phyloP scores from a whole-genome alignment of 179 eudicot genomes.

The Beta macrorhiza region DNA sequence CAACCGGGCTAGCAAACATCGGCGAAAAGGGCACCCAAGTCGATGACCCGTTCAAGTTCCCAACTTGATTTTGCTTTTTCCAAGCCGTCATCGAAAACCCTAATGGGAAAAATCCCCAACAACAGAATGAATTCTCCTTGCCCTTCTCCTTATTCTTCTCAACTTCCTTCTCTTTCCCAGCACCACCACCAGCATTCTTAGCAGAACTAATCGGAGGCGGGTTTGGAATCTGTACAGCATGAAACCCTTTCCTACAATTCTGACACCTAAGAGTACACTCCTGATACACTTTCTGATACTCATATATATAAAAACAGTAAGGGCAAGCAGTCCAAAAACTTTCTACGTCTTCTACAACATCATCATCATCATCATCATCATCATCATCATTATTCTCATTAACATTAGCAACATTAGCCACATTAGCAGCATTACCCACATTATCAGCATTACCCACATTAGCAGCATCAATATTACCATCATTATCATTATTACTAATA shows the following conservation, averaged over 20 bases:
- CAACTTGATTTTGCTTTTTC: conserved; percentile 43
- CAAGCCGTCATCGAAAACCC: conserved; percentile 62
- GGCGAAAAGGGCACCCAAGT: conserved; percentile 86
- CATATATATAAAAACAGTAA: conserved; percentile 70
- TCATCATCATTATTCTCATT: conserved; percentile 6
- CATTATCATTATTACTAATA: neutral
- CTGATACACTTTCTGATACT: conserved; percentile 54
- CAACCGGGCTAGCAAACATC: conserved; percentile 55
- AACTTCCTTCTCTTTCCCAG: neutral
- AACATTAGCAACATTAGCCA: neutral
- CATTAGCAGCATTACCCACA: neutral
- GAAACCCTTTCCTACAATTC: conserved; percentile 84
- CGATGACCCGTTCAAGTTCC: conserved; percentile 34
- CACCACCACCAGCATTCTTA: neutral
- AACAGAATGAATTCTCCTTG: conserved; percentile 51
- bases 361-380: neutral
- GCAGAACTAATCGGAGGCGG: conserved; percentile 47
- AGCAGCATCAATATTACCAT: no score
- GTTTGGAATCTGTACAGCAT: conserved; percentile 51
- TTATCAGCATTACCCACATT: neutral
- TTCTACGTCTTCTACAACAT: conserved; percentile 20
- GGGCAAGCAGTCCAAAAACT: conserved; percentile 93
- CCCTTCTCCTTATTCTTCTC: conserved; percentile 20
- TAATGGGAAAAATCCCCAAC: conserved; percentile 87
- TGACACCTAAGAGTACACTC: conserved; percentile 77